Evolutionary conservation across 2,329 filamentous ascomycete species (phyloP), one percentile per base, ranked within the genome.

Genomic region (Colletotrichum somersetense): DNA sequence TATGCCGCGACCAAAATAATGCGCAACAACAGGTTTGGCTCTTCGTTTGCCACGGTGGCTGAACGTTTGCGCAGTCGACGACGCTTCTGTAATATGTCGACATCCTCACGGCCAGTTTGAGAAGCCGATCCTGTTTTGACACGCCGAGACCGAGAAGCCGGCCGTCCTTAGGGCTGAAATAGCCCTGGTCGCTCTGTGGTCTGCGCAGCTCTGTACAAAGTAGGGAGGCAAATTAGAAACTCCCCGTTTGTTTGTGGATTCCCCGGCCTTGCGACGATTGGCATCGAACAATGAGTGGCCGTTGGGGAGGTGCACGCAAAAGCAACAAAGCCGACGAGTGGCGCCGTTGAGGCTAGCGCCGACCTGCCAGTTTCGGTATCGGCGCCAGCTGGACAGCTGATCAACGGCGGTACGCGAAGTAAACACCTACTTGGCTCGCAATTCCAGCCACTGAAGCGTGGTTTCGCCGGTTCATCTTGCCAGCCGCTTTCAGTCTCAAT

Each of bases 91-190:
- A 38, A 14, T 48, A 30, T 48, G 42, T 61, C 53, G 35, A 69
- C 46, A 53, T 53, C 53, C 38, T 11, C 52, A 42, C 53, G 12
- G 57, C 64, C 50, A 50, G 35, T 30, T 52, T 35, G 38, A 35
- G 50, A 23, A 44, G 35, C 46, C 30, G 65, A 64, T 65, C 14
- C 44, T 62, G 61, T 42, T 23, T 35, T 58, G 48, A 56, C 62
- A 44, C 55, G 58, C n/a, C 30, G 35, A 62, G 61, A 35, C 40
- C 42, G 20, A 64, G 53, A 40, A 56, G 38, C 55, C 35, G 66
- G 18, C 44, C 67, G 50, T 56, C 20, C 35, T 71, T 71, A 73
- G 71, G 71, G 71, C 67, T 73, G 71, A 73, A 56, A 52, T 18
- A 55, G 50, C 71, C 56, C 42, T 58, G 62, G 55, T 30, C n/a